These are phyloP conservation scores for Coprinopsis marcescibilis DNA, from an alignment of 768 basidiomycete genomes.

Conservation along the genomic window DNA sequence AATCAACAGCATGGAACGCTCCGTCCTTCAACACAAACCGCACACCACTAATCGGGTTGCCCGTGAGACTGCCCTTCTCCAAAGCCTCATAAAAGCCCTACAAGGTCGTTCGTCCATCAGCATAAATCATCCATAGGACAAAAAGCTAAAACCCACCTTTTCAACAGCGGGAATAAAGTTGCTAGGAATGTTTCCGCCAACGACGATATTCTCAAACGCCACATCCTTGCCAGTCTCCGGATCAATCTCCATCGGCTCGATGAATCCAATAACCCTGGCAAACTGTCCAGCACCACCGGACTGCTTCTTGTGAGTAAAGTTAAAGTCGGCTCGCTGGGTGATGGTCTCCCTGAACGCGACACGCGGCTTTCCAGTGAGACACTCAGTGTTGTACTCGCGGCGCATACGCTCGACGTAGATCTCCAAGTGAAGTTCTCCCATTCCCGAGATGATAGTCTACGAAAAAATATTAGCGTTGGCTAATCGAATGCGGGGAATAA, in stretches of 20 bases:
- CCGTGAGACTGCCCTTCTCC: constrained; percentile 85
- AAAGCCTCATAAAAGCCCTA: constrained; percentile 94
- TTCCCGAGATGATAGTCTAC: constrained; percentile 97
- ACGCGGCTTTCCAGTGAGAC: constrained; percentile 89
- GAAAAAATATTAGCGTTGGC: not conserved
- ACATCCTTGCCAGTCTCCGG: constrained; percentile 76
- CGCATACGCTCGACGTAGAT: constrained; percentile 99
- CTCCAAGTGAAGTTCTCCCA: constrained; percentile 98
- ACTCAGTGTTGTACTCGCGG: constrained; percentile 93
- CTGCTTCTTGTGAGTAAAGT: constrained; percentile 97
- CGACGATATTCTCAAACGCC: constrained; percentile 81
- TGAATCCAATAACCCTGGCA: constrained; percentile 83
- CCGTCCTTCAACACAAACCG: constrained; percentile 90
- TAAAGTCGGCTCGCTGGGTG: constrained; percentile 74
- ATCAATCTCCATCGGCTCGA: constrained; percentile 81
- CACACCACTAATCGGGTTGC: constrained; percentile 81
- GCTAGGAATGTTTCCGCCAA: constrained; percentile 88
- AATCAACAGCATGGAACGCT: constrained; percentile 90
- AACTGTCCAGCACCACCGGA: constrained; percentile 96
- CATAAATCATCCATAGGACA: not conserved
- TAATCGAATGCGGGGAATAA: not conserved
- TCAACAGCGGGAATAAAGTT: constrained; percentile 94
- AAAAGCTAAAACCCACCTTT: constrained; percentile 61
- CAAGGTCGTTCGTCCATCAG: not conserved
- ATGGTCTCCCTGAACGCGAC: constrained; percentile 97